A percentile compares a stretch with the other conserved stretches of the same genome.
These are phyloP conservation scores for Ocimum tenuiflorum DNA, from an alignment of 257 asterid species.

Conservation along the genomic window DNA sequence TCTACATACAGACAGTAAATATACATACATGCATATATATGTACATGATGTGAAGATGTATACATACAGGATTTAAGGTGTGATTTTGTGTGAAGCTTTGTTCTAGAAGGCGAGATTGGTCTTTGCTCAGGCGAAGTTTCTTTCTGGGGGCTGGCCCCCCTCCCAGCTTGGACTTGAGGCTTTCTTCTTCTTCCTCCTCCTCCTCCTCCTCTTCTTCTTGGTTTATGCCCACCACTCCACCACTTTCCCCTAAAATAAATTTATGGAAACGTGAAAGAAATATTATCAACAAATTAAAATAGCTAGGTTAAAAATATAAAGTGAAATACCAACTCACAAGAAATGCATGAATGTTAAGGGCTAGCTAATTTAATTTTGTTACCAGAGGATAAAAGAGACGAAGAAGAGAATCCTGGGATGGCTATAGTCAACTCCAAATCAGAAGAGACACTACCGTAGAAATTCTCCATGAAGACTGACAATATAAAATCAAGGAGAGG, in stretches of 20 bases:
- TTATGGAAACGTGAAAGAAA: too few species aligned
- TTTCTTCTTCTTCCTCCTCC: constrained; percentile 35
- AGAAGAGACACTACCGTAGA: constrained; percentile 26
- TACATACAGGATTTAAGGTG: constrained; percentile 56
- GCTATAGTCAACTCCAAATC: constrained; percentile 60
- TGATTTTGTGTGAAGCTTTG: constrained; percentile 61
- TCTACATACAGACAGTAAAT: constrained; percentile 32
- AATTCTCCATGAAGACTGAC: constrained; percentile 31
- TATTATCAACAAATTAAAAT: too few species aligned
- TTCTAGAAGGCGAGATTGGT: constrained; percentile 75
- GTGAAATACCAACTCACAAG: too few species aligned
- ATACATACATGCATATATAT: neutral
- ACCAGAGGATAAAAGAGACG: constrained; percentile 52
- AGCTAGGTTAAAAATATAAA: too few species aligned
- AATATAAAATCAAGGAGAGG: constrained; percentile 1
- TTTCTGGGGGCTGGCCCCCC: constrained; percentile 45
- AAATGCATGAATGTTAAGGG: too few species aligned
- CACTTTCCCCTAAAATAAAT: constrained; percentile 28
- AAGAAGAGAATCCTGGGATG: constrained; percentile 56
- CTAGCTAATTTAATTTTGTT: constrained; percentile 11
- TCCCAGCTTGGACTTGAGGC: constrained; percentile 33
- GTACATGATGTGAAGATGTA: constrained; percentile 16
- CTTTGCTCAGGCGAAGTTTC: constrained; percentile 67
- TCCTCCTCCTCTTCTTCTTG: constrained; percentile 49
- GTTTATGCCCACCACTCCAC: constrained; percentile 55